Base-by-base conservation (phyloP, 257 asterid genomes). In the Fraxinus excelsior region DNA sequence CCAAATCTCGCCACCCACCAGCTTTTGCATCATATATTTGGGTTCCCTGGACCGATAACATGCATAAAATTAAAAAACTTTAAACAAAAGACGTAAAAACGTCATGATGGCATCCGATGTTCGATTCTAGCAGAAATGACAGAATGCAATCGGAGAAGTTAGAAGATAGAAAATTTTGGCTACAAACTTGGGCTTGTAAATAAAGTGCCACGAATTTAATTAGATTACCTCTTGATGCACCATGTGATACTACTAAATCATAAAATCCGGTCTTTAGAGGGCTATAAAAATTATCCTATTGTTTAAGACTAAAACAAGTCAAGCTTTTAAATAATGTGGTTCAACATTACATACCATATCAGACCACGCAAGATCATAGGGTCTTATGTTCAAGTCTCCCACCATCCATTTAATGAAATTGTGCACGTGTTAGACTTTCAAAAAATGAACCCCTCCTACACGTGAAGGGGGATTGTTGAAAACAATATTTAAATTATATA, bases 1-100 rank as follows among this genome's bases (percentile, higher is more conserved):
- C 99, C 80, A 95, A 84, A 89, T 95, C 99, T 76, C 94, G 88
- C 98, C 96, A 93, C 75, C 99, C 99, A 88, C 99, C 99, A 78
- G 98, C 99, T 84, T 95, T 95, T 67, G 99, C 86, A 81, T 95
- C 98, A 89, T 95, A 95, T 80, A 95, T 93, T 82, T 95, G 97
- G 70, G 99, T 95, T 83, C 99, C 99, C 99, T 95, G 89, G 80
- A 77, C 74, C 66, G 71, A 76, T 40, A 44, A 67, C 73, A 84
- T 71, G 77, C 84, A 76, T 72, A 82, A 76, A 71, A 82, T 35
- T 77, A 83, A 67, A 73, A 70, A 37, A 74, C 71, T 23, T 72
- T 7, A 56, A 56, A 56, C 28, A 19, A 75, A 56, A 56, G 26
- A 69, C 21, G 66, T 35, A 26, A 60, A 64, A 53, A 37, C 68